A percentile compares a stretch with the other conserved stretches of the same genome.
These are phyloP conservation scores for Dioscorea zingiberensis DNA, from an alignment of 106 monocot genomes.

Conservation along the genomic window DNA sequence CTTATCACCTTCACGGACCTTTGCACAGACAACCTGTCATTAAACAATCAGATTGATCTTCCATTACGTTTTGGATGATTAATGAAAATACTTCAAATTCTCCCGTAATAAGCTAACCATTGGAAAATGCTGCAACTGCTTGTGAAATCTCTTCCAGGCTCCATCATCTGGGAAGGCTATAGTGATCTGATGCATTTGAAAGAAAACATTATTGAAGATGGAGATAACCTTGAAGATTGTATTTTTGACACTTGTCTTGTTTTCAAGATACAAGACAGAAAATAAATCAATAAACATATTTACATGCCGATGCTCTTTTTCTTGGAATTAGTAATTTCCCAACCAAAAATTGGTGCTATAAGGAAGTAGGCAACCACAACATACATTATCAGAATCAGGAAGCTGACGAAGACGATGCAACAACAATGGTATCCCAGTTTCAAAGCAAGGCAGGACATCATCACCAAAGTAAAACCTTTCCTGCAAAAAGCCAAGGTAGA, in stretches of 20 bases:
- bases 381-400: constrained; percentile 79
- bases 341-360: too few relatives aligned
- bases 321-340: too few relatives aligned
- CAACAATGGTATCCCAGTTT: constrained; percentile 90
- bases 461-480: constrained; percentile 98
- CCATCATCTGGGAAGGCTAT: constrained; percentile 99
- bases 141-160: constrained; percentile 99
- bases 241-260: too few relatives aligned
- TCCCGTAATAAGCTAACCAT: constrained; percentile 45
- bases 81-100: background rate
- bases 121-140: constrained; percentile 71
- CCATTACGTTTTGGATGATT: background rate
- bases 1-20: constrained; percentile 91
- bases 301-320: too few relatives aligned
- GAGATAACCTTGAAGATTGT: too few relatives aligned
- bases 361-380: too few relatives aligned
- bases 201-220: too few relatives aligned
- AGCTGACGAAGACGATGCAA: constrained; percentile 76
- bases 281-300: too few relatives aligned
- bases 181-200: constrained; percentile 37
- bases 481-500: constrained; percentile 32
- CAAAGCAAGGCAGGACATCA: constrained; percentile 93
- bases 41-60: background rate
- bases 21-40: constrained; percentile 73
- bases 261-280: too few relatives aligned